Evolutionary conservation across 2,329 filamentous ascomycete species (phyloP), one percentile per base, ranked within the genome.

Genomic region (Knufia petricola): DNA sequence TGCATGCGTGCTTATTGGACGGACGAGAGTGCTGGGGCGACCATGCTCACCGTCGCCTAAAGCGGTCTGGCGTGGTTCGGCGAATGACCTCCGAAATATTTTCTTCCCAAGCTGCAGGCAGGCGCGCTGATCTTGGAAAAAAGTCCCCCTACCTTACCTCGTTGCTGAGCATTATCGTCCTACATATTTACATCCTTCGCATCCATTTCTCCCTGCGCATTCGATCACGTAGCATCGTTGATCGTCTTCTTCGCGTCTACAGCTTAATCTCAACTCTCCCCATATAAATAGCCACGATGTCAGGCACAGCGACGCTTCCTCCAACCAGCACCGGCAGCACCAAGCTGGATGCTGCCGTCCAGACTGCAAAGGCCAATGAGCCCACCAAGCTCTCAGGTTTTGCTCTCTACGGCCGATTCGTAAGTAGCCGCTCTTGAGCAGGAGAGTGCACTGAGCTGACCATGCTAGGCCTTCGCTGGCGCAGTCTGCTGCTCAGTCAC

Each of bases 401-500:
- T 59, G 74, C 69, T 52, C 86, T 98, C 63, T 96, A 96, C 83
- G 86, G 87, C 63, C 56, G 56, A 58, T 58, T 58, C 54, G 56
- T 58, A 43, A 49, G 56, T 51, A 24, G 23, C 20, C 28, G 32
- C 37, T 9, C 9, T 34, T 7, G 7, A 9, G 6, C 7, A 9
- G 4, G 10, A 13, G 3, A 43, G 12, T 36, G 32, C 24, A 1
- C 13, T n/a, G 38, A 12, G 15, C 46, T 46, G 17, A 48, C 40
- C 12, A 8, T 37, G 13, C 12, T 31, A 58, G 56, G 90, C 92
- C 73, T 85, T 98, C 64, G 89, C 92, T 64, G 92, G 92, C 74
- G 92, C 92, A 63, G 76, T 96, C 77, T 95, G 92, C 83, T 98
- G 92, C 74, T 92, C 89, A 63, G 76, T 96, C 74, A 98, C 92